Evolutionary conservation across 176 grass and related monocot genomes (phyloP), one percentile per base, ranked within the genome.

Genomic region (Eragrostis nindensis): DNA sequence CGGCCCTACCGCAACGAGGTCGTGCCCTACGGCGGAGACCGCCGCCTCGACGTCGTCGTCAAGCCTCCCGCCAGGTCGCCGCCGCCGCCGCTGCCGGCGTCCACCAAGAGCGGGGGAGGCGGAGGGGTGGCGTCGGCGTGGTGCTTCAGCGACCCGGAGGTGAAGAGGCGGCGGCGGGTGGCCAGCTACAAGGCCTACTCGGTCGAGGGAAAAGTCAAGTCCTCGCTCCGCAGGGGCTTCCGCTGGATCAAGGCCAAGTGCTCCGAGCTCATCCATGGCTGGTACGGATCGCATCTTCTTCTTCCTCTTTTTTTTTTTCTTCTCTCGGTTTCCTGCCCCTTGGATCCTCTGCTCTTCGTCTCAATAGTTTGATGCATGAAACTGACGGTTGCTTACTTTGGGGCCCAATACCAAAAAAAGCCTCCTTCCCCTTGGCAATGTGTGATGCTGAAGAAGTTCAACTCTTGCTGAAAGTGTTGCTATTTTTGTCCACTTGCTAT

Each of bases 181-280:
- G 91, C 93, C 32, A 93, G 89, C 81, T 99, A 99, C 91, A 99
- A 99, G 89, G 89, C 89, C 39, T 99, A 99, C 77, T 93, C 93
- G 21, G 97, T 90, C 29, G 93, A 99, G 73, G 97, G 93, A 7
- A 99, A 96, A 78, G 84, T 96, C 59, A 99, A 96, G 89, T 62
- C 89, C 2, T 93, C 97, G 15, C 18, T 99, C 61, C 91, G 97
- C 45, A 93, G 90, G 82, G 82, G 97, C 4, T 91, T 99, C 78
- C 90, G 89, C 77, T 99, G 97, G 97, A 94, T 96, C 93, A 96
- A 96, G 89, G 82, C 59, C 25, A 99, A 93, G 82, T 99, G 97
- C 91, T 88, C 97, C 43, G 89, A 84, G 65, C 85, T 96, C 56
- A 89, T 99, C 74, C 90, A 93, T 86, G 80, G 89, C 83, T 91